Evolutionary conservation across 2,329 filamentous ascomycete species (phyloP), one percentile per base, ranked within the genome.

Genomic region (Diplodia sapinea): DNA sequence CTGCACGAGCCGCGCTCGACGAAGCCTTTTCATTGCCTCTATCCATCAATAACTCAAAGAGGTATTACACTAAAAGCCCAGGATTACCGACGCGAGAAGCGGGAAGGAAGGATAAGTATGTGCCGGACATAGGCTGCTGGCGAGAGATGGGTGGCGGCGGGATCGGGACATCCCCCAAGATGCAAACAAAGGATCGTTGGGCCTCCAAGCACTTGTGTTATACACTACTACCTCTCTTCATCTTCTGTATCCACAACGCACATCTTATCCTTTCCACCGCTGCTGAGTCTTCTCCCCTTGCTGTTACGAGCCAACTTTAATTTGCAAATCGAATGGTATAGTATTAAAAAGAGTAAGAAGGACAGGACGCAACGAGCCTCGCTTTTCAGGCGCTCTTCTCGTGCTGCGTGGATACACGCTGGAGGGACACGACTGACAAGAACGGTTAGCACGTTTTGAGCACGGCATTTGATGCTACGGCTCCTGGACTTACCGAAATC

Each of bases 351-450:
- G 62, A 47, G 26, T n/a, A 38, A 63, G 8, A 51, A 33, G 17
- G 36, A 47, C 50, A 52, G 47, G 47, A 33, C 33, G 47, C 31
- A 54, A 26, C 61, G 61, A 64, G 47, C 20, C n/a, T 55, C 51
- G 9, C 17, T 49, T 13, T 64, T 82, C 90, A 94, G 81, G 88
- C 84, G 73, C 88, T 91, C 86, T 94, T 94, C 85, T 96, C 92
- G 85, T 96, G 93, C 83, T 95, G 91, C 70, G 91, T 95, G 66
- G 92, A 94, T 72, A 95, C 91, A 81, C 93, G 91, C 84, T 96
- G 92, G 79, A 96, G 86, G 69, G 91, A 93, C 77, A 96, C 91
- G 79, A 95, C 91, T 93, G 75, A 70, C 69, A 77, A 74, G 72
- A 74, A 73, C 5, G 69, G 78, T 90, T 87, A 90, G 86, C 73